Percentiles rank a stretch among this genome's conserved stretches.
These are phyloP conservation scores for Penicillium simplicissimum DNA, from an alignment of 495 filamentous ascomycete genomes.

Conservation along the genomic window DNA sequence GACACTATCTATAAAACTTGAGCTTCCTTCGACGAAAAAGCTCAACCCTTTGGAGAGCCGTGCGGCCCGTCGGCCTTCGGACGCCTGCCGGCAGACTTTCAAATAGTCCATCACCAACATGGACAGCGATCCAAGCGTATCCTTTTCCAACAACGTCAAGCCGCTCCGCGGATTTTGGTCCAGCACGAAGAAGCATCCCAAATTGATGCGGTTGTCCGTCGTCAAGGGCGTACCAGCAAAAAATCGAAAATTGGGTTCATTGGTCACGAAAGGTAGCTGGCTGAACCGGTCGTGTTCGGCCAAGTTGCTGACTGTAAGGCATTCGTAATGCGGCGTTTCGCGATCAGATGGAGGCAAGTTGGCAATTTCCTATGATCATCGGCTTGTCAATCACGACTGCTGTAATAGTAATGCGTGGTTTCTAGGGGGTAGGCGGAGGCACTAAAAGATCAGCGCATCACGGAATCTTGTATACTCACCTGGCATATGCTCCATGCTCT, in stretches of 20 bases:
- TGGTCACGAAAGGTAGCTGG: conserved; percentile 42
- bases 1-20: conserved; percentile 42
- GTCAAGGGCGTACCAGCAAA: conserved; percentile 58
- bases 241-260: conserved; percentile 45
- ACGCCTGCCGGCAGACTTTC: conserved; percentile 56
- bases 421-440: no score
- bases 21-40: conserved; percentile 61
- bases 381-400: background rate
- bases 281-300: conserved; percentile 43
- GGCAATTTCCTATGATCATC: conserved; percentile 27
- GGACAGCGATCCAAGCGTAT: conserved; percentile 50
- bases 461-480: conserved; percentile 24
- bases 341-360: conserved; percentile 39
- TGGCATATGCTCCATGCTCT: conserved; percentile 51
- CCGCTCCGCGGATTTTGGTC: conserved; percentile 49
- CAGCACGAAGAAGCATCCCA: conserved; percentile 69
- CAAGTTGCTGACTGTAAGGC: conserved; percentile 45
- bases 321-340: conserved; percentile 28
- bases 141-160: conserved; percentile 38
- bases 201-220: conserved; percentile 65
- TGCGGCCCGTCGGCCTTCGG: conserved; percentile 57
- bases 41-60: conserved; percentile 63
- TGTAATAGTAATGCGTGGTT: background rate
- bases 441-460: background rate
- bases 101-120: conserved; percentile 63